Evolutionary conservation across 129 eudicot species (phyloP).

Genomic region (Escallonia rubra): DNA sequence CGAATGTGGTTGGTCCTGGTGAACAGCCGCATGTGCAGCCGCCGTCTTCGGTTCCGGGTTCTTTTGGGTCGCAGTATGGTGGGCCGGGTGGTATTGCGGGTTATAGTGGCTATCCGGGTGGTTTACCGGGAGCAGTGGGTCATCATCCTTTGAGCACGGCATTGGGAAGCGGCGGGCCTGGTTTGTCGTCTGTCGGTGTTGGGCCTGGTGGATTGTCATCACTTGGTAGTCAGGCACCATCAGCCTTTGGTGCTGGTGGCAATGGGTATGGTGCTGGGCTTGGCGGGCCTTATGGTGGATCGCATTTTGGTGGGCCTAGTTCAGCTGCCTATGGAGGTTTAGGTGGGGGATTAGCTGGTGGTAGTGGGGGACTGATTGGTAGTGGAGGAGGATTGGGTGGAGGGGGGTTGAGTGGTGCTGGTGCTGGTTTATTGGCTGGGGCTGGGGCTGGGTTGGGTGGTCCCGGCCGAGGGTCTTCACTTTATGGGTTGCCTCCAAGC

Average conservation of each 20-base stretch:
- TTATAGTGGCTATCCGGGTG: slow-evolving; percentile 41
- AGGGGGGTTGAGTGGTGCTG: neutral
- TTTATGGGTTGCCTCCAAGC: slow-evolving; percentile 45
- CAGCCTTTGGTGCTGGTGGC: slow-evolving; percentile 28
- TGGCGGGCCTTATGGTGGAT: slow-evolving; percentile 32
- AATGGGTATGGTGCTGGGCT: slow-evolving; percentile 23
- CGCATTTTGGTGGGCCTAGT: slow-evolving; percentile 41
- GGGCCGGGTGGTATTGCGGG: slow-evolving; percentile 20
- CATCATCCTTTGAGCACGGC: slow-evolving; percentile 19
- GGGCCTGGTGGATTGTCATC: slow-evolving; percentile 19
- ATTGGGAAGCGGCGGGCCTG: slow-evolving; percentile 8
- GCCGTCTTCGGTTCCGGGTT: slow-evolving; percentile 13
- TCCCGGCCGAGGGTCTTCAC: slow-evolving; percentile 17
- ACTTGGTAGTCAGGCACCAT: slow-evolving; percentile 24
- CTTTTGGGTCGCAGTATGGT: slow-evolving; percentile 33
- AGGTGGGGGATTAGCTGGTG: slow-evolving; percentile 1
- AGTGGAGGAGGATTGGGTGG: neutral
- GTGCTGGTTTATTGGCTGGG: neutral
- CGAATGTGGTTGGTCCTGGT: slow-evolving; percentile 17
- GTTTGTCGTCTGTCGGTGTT: neutral
- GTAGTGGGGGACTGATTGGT: neutral
- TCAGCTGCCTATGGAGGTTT: slow-evolving; percentile 26
- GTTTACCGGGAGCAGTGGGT: slow-evolving; percentile 6
- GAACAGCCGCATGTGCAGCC: neutral
- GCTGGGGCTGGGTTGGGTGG: slow-evolving; percentile 30